Evolutionary conservation across 2,329 filamentous ascomycete species (phyloP).

Genomic region (Orbilia oligospora): DNA sequence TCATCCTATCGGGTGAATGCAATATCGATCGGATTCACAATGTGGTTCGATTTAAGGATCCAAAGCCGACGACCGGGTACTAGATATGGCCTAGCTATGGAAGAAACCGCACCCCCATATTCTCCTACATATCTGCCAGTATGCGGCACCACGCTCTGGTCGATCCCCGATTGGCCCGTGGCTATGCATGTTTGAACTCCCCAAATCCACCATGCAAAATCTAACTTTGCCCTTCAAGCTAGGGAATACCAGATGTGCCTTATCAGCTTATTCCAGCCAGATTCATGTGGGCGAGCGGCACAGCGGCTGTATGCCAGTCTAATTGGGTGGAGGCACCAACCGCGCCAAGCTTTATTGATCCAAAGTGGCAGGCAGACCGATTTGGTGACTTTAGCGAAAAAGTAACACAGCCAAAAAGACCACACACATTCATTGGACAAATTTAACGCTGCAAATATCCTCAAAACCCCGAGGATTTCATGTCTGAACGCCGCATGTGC

Average conservation of each 20-base stretch:
- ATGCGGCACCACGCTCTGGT: not conserved
- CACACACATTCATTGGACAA: not conserved
- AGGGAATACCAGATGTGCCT: not conserved
- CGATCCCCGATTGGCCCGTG: not conserved
- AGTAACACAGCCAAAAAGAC: not conserved
- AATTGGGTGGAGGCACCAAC: not conserved
- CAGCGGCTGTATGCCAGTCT: conserved; percentile 6
- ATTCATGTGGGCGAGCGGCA: not conserved
- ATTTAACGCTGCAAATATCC: not conserved
- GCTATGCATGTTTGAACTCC: not conserved
- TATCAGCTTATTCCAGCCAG: not conserved
- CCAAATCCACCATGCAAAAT: not conserved
- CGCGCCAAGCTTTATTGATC: not conserved
- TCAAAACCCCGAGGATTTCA: not conserved
- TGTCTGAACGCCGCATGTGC: not conserved
- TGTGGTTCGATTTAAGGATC: not conserved
- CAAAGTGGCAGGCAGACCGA: not conserved
- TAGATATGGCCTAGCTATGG: not conserved
- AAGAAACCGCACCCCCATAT: not conserved
- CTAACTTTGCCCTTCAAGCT: not conserved
- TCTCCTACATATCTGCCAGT: not conserved
- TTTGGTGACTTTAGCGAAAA: conserved; percentile 20
- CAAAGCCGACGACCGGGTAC: not conserved
- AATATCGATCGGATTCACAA: not conserved
- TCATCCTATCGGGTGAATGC: not conserved